Conservation (phyloP, 352 stramenopile species). For the Phytophthora aleatoria region DNA sequence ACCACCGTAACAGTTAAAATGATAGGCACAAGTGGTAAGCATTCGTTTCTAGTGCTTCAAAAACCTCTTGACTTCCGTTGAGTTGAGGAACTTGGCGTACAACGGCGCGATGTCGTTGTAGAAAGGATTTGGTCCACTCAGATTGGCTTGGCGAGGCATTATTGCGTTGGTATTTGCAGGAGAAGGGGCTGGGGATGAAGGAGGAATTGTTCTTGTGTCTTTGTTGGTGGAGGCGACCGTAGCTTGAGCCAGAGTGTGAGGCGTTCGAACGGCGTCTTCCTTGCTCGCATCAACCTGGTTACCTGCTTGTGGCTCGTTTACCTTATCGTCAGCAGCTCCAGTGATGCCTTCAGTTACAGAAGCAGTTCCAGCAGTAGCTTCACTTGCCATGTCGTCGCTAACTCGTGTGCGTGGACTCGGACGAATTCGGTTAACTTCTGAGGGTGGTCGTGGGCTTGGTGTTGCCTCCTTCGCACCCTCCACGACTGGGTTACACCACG, state of each 20-base stretch:
- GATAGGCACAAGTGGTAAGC: conserved; percentile 1
- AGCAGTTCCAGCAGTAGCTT: neutral
- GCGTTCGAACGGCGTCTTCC: conserved; percentile 23
- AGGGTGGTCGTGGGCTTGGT: conserved; percentile 13
- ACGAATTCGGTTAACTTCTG: conserved; percentile 1
- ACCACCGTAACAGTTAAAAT: neutral
- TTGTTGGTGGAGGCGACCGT: conserved; percentile 11
- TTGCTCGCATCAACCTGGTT: conserved; percentile 12
- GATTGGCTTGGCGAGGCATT: conserved; percentile 20
- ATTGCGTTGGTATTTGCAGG: conserved; percentile 2
- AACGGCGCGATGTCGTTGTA: conserved; percentile 77
- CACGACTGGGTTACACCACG: conserved; percentile 79
- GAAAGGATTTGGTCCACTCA: conserved; percentile 53
- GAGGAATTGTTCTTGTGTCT: neutral
- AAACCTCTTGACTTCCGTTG: conserved; percentile 63
- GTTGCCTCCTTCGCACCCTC: conserved; percentile 2
- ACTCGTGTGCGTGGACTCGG: conserved; percentile 11
- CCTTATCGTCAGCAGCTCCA: neutral
- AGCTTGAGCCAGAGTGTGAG: conserved; percentile 7
- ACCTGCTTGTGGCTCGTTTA: neutral
- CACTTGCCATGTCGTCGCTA: neutral
- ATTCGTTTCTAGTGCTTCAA: conserved; percentile 40
- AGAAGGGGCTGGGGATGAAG: neutral
- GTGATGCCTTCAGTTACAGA: neutral
- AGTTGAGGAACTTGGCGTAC: conserved; percentile 78